phyloP scores from a whole-genome alignment of 305 asterid genomes.

The Fraxinus angustifolia region DNA sequence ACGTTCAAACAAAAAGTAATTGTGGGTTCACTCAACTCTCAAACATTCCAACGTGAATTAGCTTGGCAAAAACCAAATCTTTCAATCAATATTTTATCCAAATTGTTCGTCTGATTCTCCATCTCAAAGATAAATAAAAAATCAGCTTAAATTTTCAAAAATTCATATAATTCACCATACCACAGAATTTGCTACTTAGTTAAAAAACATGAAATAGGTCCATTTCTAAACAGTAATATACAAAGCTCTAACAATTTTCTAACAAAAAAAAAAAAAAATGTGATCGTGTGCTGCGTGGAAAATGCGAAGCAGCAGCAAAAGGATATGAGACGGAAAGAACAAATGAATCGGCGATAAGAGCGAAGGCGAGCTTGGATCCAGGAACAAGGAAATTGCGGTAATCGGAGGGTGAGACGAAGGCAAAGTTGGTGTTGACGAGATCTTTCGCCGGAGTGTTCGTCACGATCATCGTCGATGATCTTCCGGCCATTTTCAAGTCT shows the following conservation, averaged over 20 bases:
- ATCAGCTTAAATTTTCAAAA: not conserved
- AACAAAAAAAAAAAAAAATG: not conserved
- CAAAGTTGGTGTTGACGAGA: constrained; percentile 75
- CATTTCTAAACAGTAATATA: not conserved
- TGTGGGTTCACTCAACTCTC: not conserved
- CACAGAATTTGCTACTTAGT: not conserved
- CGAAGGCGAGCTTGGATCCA: constrained; percentile 66
- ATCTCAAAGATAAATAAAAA: not conserved
- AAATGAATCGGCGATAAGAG: constrained; percentile 54
- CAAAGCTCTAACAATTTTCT: not conserved
- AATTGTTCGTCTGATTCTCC: not conserved
- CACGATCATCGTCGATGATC: constrained; percentile 63
- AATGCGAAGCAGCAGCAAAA: constrained; percentile 20
- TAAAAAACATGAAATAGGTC: not conserved
- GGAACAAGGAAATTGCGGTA: constrained; percentile 58
- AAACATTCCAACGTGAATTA: not conserved
- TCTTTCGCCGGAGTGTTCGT: constrained; percentile 74
- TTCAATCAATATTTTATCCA: not conserved
- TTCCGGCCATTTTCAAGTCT: constrained; percentile 46
- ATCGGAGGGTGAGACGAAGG: constrained; percentile 72
- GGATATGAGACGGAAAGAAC: constrained; percentile 88
- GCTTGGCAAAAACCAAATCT: not conserved
- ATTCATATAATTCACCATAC: not conserved
- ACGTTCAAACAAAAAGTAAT: not conserved
- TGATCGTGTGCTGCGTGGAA: not conserved